Evolutionary conservation across 768 basidiomycete species (phyloP), one percentile per base, ranked within the genome.

Genomic region (Psilocybe sp.): DNA sequence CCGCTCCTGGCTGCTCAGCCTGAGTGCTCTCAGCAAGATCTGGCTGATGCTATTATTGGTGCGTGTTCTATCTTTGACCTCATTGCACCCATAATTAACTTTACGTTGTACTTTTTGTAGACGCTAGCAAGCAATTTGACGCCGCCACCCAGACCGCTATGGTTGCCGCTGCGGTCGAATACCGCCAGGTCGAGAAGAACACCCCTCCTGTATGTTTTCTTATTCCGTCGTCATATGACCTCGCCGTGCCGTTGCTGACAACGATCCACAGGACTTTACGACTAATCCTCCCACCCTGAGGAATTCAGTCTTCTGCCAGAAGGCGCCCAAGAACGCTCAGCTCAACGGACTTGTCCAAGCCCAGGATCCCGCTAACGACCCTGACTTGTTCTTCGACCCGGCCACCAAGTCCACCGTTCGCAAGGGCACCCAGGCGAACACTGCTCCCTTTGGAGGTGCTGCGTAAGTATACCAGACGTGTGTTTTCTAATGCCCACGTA

Each of bases 251-350:
- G 23, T 28, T 28, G 23, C 23, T 28, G 7, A 28, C 23, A 7
- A 28, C 3, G 4, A 28, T 28, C 5, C 35, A 40, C 44, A 81
- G 77, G 79, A 81, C 57, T 81, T 80, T 61, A 70, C 69, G 9
- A 74, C 69, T 2, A 77, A 80, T 55, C 78, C 82, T 4, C 74
- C 76, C 11, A 67, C 69, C 15, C 55, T 65, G 42, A 69, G 78
- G 39, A 81, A 80, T 65, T 80, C 79, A 3, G 78, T 82, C 45
- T 82, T 79, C 65, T 83, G 81, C 64, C 76, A 76, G 62, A 75
- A 68, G 51, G 71, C 76, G 1, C 79, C 80, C 15, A 71, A 69
- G 60, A 81, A 81, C 52, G 15, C 69, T 13, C 68, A 79, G 53
- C 69, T 81, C 15, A 69, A 70, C 46, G 78, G 78, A 1, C 61